phyloP scores from a whole-genome alignment of 805 yeast species.

The Saccharomycopsis guyanensis region DNA sequence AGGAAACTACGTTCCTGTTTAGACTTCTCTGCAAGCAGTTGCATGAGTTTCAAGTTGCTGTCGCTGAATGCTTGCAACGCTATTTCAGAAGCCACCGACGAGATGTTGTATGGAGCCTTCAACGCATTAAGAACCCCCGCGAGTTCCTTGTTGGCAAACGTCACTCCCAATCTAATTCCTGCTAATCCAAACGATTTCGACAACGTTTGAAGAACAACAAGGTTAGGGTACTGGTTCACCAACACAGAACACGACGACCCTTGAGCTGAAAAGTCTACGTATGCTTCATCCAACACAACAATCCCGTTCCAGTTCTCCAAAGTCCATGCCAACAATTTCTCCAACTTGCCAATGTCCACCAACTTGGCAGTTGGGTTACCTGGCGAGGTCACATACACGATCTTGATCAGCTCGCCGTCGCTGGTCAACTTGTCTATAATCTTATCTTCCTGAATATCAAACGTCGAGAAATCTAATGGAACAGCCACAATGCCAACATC shows the following conservation, averaged over 20 bases:
- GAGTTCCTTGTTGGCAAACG: constrained; percentile 55
- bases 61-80: constrained; percentile 66
- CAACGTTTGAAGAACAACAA: constrained; percentile 84
- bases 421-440: constrained; percentile 42
- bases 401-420: constrained; percentile 55
- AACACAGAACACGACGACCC: constrained; percentile 69
- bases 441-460: constrained; percentile 51
- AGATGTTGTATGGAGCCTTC: constrained; percentile 95
- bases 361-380: constrained; percentile 90
- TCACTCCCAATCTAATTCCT: constrained; percentile 83
- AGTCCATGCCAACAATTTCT: constrained; percentile 35
- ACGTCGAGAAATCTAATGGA: constrained; percentile 60
- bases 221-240: constrained; percentile 73
- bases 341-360: constrained; percentile 42
- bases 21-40: constrained; percentile 41
- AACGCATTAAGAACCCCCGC: constrained; percentile 71
- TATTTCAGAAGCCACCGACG: constrained; percentile 67
- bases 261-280: constrained; percentile 70
- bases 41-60: constrained; percentile 54
- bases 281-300: constrained; percentile 90
- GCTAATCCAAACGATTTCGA: constrained; percentile 96
- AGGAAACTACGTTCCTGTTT: constrained; percentile 49
- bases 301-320: constrained; percentile 57
- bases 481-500: constrained; percentile 74
- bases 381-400: constrained; percentile 85